Conservation (phyloP, 148 eudicot genomes). For the Spergularia marina region DNA sequence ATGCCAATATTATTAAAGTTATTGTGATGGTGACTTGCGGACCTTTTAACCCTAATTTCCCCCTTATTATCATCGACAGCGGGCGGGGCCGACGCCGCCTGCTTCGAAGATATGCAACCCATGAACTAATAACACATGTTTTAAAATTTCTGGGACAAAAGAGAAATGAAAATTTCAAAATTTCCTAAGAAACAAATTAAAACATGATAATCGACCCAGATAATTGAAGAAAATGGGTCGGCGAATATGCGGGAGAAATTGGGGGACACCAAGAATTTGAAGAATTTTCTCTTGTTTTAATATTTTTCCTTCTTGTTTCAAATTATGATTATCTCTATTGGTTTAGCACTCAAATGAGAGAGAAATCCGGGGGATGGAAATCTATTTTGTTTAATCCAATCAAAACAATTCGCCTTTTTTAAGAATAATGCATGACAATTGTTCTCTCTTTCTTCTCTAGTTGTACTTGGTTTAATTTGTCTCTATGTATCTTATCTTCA, state of each 20-base stretch:
- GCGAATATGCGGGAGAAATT: not conserved
- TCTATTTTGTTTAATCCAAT: not conserved
- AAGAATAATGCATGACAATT: not conserved
- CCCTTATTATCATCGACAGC: conserved; percentile 16
- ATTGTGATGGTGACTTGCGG: not conserved
- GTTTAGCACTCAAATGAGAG: conserved; percentile 18
- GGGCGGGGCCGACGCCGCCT: conserved; percentile 42
- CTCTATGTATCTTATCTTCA: not conserved
- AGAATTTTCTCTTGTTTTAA: not conserved
- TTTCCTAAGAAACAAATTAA: not conserved
- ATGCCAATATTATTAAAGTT: not conserved
- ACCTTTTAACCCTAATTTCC: conserved; percentile 22
- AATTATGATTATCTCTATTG: conserved; percentile 14
- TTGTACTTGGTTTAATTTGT: no score
- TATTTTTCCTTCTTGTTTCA: conserved; percentile 12
- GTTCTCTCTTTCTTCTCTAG: no score
- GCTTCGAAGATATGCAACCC: conserved; percentile 92
- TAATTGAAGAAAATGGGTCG: not conserved
- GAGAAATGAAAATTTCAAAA: not conserved
- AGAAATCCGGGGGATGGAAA: conserved; percentile 10
- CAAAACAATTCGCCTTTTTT: conserved; percentile 14
- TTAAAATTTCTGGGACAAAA: not conserved
- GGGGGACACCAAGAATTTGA: not conserved
- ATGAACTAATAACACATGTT: conserved; percentile 33
- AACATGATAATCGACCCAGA: not conserved